Conservation (phyloP, 768 basidiomycete genomes). For the Paxillus rubicundulus region DNA sequence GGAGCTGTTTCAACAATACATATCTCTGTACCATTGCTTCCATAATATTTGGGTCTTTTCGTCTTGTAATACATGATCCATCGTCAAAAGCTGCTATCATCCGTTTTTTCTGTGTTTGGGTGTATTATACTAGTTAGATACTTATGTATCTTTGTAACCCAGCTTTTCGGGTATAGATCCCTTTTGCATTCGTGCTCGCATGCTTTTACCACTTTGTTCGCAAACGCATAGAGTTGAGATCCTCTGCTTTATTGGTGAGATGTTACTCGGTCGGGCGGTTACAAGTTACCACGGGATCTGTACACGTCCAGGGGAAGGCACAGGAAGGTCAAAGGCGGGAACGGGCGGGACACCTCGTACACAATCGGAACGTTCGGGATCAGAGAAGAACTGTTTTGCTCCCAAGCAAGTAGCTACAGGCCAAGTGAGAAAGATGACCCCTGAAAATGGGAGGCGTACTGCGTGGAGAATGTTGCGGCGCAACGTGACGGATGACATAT, state of each 20-base stretch:
- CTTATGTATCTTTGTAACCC: neutral
- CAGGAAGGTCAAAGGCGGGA: neutral
- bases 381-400: too few species aligned
- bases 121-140: neutral
- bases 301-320: neutral
- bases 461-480: too few species aligned
- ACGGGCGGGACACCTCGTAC: neutral
- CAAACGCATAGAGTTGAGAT: neutral
- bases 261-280: neutral
- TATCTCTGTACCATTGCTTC: conserved; percentile 13
- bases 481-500: too few species aligned
- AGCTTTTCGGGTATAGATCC: neutral
- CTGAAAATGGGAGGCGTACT: too few species aligned
- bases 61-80: neutral
- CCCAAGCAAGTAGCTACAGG: too few species aligned
- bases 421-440: too few species aligned
- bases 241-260: neutral
- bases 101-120: neutral
- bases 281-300: neutral
- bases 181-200: neutral
- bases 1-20: conserved; percentile 11
- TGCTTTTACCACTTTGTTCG: neutral
- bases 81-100: neutral
- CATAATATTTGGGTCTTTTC: conserved; percentile 7
- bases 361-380: neutral